Conservation (phyloP, 108 stramenopile species). For the Pelagomonas calceolata region DNA sequence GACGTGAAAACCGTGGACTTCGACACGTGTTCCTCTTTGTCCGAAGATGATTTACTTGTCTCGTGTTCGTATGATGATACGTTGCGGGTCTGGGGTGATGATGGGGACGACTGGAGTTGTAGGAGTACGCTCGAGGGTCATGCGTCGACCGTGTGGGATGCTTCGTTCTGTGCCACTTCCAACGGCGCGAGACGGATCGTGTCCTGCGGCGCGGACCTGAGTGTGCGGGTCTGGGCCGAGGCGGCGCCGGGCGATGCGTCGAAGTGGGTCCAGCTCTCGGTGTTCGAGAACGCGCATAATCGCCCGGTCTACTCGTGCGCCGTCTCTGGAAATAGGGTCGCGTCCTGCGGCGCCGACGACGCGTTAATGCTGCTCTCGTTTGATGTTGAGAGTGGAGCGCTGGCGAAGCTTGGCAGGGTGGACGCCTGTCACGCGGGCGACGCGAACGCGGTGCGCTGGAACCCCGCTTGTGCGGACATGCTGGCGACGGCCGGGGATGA, state of each 20-base stretch:
- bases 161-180: conserved; percentile 48
- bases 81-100: conserved; percentile 77
- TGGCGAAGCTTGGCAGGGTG: conserved; percentile 6
- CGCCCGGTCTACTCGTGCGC: conserved; percentile 54
- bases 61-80: conserved; percentile 84
- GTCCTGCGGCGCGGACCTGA: conserved; percentile 28
- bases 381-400: conserved; percentile 46
- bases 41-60: conserved; percentile 68
- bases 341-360: conserved; percentile 72
- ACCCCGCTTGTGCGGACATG: conserved; percentile 60
- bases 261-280: conserved; percentile 20
- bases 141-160: conserved; percentile 71
- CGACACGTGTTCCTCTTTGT: conserved; percentile 59
- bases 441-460: conserved; percentile 92
- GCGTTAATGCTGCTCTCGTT: conserved; percentile 59
- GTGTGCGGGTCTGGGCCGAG: conserved; percentile 27
- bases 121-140: conserved; percentile 61
- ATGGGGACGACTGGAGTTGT: conserved; percentile 90
- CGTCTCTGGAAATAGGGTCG: conserved; percentile 68
- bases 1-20: conserved; percentile 87
- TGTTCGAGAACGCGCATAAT: conserved; percentile 52
- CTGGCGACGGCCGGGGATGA: conserved; percentile 78
- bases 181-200: conserved; percentile 20
- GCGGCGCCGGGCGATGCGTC: conserved; percentile 4
- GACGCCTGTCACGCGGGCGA: conserved; percentile 63